Conservation (phyloP, 2,329 filamentous ascomycete species). For the Claviceps pusilla region DNA sequence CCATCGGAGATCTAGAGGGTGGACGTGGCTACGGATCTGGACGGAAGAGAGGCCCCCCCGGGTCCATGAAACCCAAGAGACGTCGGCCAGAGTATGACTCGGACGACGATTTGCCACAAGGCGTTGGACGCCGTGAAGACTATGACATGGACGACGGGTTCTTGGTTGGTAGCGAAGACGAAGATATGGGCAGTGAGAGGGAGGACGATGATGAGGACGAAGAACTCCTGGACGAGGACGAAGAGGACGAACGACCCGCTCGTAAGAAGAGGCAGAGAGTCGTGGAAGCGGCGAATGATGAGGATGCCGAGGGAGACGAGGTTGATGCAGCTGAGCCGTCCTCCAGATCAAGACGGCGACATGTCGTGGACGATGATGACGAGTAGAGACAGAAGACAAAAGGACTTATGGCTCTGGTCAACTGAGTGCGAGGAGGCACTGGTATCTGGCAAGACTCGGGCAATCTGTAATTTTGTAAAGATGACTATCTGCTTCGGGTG, state of each 20-base stretch:
- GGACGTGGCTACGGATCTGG: slow-evolving; percentile 33
- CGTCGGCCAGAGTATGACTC: slow-evolving; percentile 56
- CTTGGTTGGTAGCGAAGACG: slow-evolving; percentile 60
- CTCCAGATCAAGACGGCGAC: slow-evolving; percentile 36
- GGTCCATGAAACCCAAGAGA: slow-evolving; percentile 35
- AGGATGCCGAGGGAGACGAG: slow-evolving; percentile 40
- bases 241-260: slow-evolving; percentile 33
- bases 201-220: slow-evolving; percentile 50
- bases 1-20: slow-evolving; percentile 55
- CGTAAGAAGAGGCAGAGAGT: slow-evolving; percentile 36
- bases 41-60: slow-evolving; percentile 38
- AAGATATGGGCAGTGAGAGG: slow-evolving; percentile 44
- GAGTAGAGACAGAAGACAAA: neutral
- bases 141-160: slow-evolving; percentile 73
- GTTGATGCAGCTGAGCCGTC: slow-evolving; percentile 30
- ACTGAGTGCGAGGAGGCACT: neutral
- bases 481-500: neutral
- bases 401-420: neutral
- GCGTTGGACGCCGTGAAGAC: slow-evolving; percentile 50
- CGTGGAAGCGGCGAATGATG: slow-evolving; percentile 31
- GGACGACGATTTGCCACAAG: slow-evolving; percentile 54
- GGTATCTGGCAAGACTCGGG: neutral
- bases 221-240: slow-evolving; percentile 39
- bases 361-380: slow-evolving; percentile 39
- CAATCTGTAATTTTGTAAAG: neutral